A percentile compares a stretch with the other conserved stretches of the same genome.
These are phyloP conservation scores for Erigeron philadelphicus DNA, from an alignment of 140 eudicot species.

Conservation along the genomic window DNA sequence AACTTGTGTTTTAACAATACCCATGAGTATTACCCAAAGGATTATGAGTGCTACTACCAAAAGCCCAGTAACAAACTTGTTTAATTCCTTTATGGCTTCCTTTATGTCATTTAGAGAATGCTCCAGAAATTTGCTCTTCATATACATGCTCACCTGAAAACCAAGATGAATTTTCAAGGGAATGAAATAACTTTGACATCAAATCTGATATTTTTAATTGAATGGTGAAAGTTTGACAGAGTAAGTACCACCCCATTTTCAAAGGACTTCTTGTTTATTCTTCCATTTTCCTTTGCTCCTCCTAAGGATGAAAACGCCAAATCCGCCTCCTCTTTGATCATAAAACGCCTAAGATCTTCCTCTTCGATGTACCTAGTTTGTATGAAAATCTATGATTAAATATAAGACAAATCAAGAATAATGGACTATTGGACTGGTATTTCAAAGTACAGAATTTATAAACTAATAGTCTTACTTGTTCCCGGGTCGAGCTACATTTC, in stretches of 20 bases:
- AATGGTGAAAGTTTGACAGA: not conserved
- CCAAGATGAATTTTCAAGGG: not conserved
- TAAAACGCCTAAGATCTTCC: constrained; percentile 63
- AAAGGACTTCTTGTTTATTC: constrained; percentile 53
- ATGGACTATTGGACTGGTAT: no score
- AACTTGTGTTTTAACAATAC: constrained; percentile 51
- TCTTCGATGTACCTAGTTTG: constrained; percentile 70
- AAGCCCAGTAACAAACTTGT: constrained; percentile 52
- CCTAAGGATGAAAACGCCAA: constrained; percentile 53
- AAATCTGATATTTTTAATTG: not conserved
- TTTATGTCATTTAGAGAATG: constrained; percentile 65
- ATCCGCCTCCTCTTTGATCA: constrained; percentile 50
- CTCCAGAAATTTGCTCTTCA: constrained; percentile 63
- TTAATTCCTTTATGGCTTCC: constrained; percentile 80
- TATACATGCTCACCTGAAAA: constrained; percentile 60
- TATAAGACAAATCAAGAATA: no score
- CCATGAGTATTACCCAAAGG: constrained; percentile 72
- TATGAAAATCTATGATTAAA: no score
- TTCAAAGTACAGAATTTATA: no score
- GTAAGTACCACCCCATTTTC: constrained; percentile 72
- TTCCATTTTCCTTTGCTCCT: constrained; percentile 66
- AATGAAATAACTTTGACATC: not conserved
- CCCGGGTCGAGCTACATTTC: no score
- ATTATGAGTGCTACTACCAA: constrained; percentile 37
- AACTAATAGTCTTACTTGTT: no score